Percentiles rank a stretch among this genome's conserved stretches.
Evolutionary conservation across 2,329 filamentous ascomycete genomes (phyloP).

Genomic region (Penicillium corylophilum): DNA sequence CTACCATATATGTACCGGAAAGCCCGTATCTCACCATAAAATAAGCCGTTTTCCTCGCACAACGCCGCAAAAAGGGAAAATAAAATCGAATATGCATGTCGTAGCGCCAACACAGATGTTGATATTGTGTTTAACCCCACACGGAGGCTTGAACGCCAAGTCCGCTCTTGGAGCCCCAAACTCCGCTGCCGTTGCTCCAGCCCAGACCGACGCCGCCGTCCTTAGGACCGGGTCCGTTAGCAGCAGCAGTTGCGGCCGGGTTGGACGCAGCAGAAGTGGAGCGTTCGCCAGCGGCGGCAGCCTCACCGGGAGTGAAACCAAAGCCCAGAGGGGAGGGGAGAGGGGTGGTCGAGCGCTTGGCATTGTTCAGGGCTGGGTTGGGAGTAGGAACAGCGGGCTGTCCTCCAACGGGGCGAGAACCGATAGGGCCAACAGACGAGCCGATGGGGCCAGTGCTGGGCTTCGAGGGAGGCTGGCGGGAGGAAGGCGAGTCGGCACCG

Average conservation of each 20-base stretch:
- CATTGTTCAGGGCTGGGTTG: conserved; percentile 62
- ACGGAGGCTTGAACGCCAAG: conserved; percentile 89
- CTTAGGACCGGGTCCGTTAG: conserved; percentile 32
- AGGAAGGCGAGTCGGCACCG: conserved; percentile 69
- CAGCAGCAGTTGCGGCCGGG: conserved; percentile 50
- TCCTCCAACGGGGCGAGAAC: conserved; percentile 73
- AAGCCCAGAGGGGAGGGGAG: conserved; percentile 84
- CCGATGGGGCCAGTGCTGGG: conserved; percentile 52
- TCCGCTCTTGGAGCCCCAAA: conserved; percentile 80
- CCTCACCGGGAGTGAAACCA: conserved; percentile 62
- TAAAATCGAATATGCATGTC: conserved; percentile 19
- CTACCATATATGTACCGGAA: conserved; percentile 31
- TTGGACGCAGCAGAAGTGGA: conserved; percentile 61
- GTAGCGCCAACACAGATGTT: neutral
- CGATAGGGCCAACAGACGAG: conserved; percentile 79
- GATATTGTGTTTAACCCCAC: conserved; percentile 67
- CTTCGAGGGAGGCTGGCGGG: conserved; percentile 59
- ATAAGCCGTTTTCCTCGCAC: conserved; percentile 14
- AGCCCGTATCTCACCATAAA: conserved; percentile 7
- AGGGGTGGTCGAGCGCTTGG: conserved; percentile 78
- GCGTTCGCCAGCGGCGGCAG: conserved; percentile 42
- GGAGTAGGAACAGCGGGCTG: conserved; percentile 47
- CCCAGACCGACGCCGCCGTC: conserved; percentile 53
- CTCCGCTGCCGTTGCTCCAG: conserved; percentile 77
- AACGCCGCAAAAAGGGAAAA: conserved; percentile 29